Conservation (phyloP, 768 basidiomycete genomes). For the Boletus subcaerulescens region DNA sequence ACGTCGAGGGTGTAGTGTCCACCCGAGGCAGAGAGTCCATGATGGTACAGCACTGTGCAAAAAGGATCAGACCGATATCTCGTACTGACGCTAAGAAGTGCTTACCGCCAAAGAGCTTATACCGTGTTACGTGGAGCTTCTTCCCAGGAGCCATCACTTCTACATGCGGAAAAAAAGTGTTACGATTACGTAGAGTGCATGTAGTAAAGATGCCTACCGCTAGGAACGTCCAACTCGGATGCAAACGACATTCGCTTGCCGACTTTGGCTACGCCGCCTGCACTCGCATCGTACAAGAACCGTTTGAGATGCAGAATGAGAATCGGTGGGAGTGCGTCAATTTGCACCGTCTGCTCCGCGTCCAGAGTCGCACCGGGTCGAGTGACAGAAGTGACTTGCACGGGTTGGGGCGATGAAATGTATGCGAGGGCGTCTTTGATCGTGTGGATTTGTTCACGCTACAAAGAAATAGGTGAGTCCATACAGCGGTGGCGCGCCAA, state of each 20-base stretch:
- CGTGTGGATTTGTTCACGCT: slow-evolving; percentile 72
- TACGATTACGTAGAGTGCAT: rapidly evolving
- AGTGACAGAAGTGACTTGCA: slow-evolving; percentile 63
- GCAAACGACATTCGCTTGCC: slow-evolving; percentile 78
- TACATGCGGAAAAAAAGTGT: slow-evolving; percentile 13
- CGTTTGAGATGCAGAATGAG: slow-evolving; percentile 88
- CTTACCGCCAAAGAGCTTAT: slow-evolving; percentile 83
- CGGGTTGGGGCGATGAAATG: slow-evolving; percentile 75
- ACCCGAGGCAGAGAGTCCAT: slow-evolving; percentile 84
- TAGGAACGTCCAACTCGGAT: slow-evolving; percentile 72
- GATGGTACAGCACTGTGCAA: slow-evolving; percentile 79
- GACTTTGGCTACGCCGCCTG: slow-evolving; percentile 80
- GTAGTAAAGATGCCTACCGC: slow-evolving; percentile 40
- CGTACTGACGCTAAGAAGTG: neutral
- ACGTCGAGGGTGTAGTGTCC: slow-evolving; percentile 96
- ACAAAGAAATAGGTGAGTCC: neutral
- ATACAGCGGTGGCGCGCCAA: neutral
- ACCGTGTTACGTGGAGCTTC: slow-evolving; percentile 50
- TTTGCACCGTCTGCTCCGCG: slow-evolving; percentile 67
- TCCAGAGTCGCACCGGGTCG: slow-evolving; percentile 61
- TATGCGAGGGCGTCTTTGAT: slow-evolving; percentile 81
- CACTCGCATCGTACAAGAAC: slow-evolving; percentile 79
- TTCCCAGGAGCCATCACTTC: slow-evolving; percentile 61
- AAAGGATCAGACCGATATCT: neutral
- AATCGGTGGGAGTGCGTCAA: slow-evolving; percentile 81